Evolutionary conservation across 805 yeast genomes (phyloP).

Genomic region (Ogataea populi-albae): DNA sequence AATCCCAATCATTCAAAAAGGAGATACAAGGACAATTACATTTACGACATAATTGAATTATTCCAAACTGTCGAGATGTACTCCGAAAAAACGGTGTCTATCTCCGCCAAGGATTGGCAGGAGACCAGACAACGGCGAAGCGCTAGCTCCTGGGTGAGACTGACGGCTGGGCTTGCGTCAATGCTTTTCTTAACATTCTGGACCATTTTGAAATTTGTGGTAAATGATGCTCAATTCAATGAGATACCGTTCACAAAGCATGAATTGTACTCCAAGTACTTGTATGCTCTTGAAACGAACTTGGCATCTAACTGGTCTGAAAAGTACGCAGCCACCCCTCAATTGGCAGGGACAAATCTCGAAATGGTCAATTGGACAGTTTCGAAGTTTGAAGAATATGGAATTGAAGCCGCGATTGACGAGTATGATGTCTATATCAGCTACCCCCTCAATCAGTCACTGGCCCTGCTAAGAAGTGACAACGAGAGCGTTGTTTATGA

Average conservation of each 20-base stretch:
- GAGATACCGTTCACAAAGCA: constrained; percentile 10
- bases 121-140: no score
- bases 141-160: no score
- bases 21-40: no score
- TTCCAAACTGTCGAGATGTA: no score
- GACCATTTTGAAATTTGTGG: background rate
- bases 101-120: no score
- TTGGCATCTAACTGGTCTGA: constrained; percentile 53
- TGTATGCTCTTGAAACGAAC: constrained; percentile 32
- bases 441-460: constrained; percentile 55
- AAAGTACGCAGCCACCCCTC: constrained; percentile 51
- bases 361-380: constrained; percentile 57
- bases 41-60: no score
- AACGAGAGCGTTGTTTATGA: constrained; percentile 36
- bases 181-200: background rate
- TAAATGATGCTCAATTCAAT: no score
- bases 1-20: no score
- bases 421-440: constrained; percentile 61
- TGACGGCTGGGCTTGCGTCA: constrained; percentile 3
- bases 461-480: constrained; percentile 37
- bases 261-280: constrained; percentile 10
- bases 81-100: no score
- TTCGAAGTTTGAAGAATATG: constrained; percentile 56
- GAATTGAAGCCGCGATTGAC: constrained; percentile 52
- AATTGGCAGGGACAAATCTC: constrained; percentile 54